phyloP scores from a whole-genome alignment of 1,284 basidiomycete species.

The Pseudozyma hubeiensis region DNA sequence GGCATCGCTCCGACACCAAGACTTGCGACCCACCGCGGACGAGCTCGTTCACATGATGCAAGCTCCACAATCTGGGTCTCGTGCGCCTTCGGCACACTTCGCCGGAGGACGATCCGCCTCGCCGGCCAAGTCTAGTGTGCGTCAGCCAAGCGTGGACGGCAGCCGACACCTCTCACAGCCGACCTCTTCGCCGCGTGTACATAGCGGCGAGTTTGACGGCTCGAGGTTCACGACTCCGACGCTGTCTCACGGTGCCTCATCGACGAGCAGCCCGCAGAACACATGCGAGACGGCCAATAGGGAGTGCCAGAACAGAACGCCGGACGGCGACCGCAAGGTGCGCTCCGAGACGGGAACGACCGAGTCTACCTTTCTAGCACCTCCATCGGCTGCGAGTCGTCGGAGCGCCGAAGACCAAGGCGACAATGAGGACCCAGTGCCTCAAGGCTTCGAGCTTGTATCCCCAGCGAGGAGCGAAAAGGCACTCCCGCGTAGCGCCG shows the following conservation, averaged over 20 bases:
- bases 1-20: slow-evolving; percentile 42
- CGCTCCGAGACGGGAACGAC: slow-evolving; percentile 15
- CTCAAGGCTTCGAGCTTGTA: slow-evolving; percentile 37
- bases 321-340: slow-evolving; percentile 20
- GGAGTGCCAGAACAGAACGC: slow-evolving; percentile 1
- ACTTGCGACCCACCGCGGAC: slow-evolving; percentile 46
- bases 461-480: slow-evolving; percentile 13
- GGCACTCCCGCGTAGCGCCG: slow-evolving; percentile 6
- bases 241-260: slow-evolving; percentile 28
- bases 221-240: slow-evolving; percentile 29
- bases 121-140: neutral
- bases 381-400: slow-evolving; percentile 2
- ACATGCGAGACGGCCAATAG: slow-evolving; percentile 25
- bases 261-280: slow-evolving; percentile 26
- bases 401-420: neutral
- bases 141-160: neutral
- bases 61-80: slow-evolving; percentile 3
- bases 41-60: slow-evolving; percentile 25
- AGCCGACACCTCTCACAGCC: neutral
- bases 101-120: neutral
- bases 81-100: neutral
- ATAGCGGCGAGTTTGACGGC: slow-evolving; percentile 18
- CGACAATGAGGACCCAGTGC: slow-evolving; percentile 1
- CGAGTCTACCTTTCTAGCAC: slow-evolving; percentile 14
- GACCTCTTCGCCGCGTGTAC: slow-evolving; percentile 13